phyloP scores from a whole-genome alignment of 1,284 basidiomycete species.

The Ganoderma lingzhi region DNA sequence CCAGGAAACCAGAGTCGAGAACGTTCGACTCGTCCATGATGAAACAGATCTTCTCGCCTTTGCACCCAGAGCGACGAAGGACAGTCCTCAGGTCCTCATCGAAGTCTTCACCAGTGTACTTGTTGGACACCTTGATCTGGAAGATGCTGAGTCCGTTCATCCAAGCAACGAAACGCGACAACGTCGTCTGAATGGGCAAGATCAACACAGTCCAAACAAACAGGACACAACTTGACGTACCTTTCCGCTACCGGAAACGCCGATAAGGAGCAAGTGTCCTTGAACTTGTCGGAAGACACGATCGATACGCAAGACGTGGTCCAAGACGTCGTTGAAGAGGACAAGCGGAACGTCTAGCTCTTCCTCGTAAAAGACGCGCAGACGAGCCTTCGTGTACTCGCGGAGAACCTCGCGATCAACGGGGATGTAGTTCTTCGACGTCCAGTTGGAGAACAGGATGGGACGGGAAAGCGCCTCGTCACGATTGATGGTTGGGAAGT shows the following conservation, averaged over 20 bases:
- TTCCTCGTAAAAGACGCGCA: constrained; percentile 97
- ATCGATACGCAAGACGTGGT: constrained; percentile 97
- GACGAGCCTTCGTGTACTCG: constrained; percentile 96
- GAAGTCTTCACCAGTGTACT: constrained; percentile 98
- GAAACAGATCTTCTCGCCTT: constrained; percentile 99
- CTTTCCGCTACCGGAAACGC: constrained; percentile 98
- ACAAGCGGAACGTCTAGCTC: constrained; percentile 99
- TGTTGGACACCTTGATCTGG: constrained; percentile 99
- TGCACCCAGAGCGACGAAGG: constrained; percentile 93
- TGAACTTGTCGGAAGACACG: constrained; percentile 99
- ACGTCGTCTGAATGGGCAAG: constrained; percentile 76
- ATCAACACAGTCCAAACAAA: neutral
- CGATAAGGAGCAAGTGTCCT: constrained; percentile 95
- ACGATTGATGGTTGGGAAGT: constrained; percentile 93
- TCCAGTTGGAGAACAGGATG: constrained; percentile 99
- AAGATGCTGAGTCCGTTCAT: constrained; percentile 99
- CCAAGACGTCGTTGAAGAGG: constrained; percentile 97
- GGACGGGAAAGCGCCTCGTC: constrained; percentile 88
- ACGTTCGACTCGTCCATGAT: constrained; percentile 99
- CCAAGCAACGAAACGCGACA: constrained; percentile 99
- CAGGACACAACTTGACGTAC: constrained; percentile 51
- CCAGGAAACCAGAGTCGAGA: constrained; percentile 97
- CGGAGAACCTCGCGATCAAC: constrained; percentile 94
- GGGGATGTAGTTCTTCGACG: constrained; percentile 95
- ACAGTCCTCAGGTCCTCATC: constrained; percentile 97